A percentile compares a stretch with the other conserved stretches of the same genome.
Evolutionary conservation across 78 protist species (phyloP).

Genomic region (Dictyostelium brefeldianum): DNA sequence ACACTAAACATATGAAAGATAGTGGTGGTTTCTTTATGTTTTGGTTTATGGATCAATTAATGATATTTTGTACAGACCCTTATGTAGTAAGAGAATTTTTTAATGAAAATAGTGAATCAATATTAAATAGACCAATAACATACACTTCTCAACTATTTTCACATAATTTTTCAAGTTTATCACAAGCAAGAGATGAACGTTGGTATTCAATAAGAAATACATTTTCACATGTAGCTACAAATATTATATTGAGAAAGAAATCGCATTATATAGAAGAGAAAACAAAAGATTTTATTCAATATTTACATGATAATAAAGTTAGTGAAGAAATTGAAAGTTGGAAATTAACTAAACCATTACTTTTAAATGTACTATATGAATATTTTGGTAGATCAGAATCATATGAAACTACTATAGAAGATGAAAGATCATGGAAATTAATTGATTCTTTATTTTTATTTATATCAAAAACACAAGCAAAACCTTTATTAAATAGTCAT

Average conservation of each 20-base stretch:
- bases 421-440: background rate
- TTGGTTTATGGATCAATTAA: background rate
- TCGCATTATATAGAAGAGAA: background rate
- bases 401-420: background rate
- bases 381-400: background rate
- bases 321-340: background rate
- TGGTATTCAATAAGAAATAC: conserved; percentile 10
- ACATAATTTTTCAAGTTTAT: background rate
- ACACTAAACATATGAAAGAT: background rate
- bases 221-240: background rate
- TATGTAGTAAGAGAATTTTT: conserved; percentile 26
- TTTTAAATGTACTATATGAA: background rate
- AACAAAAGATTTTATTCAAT: background rate
- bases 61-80: background rate
- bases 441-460: background rate
- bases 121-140: background rate
- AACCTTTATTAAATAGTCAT: background rate
- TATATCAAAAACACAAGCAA: background rate
- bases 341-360: background rate
- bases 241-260: background rate
- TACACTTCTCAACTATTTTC: background rate
- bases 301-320: background rate
- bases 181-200: background rate
- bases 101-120: conserved; percentile 21
- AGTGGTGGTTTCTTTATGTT: background rate